Evolutionary conservation across 208 protist genomes (phyloP), one percentile per base, ranked within the genome.

Genomic region (Acanthamoeba lenticulata): DNA sequence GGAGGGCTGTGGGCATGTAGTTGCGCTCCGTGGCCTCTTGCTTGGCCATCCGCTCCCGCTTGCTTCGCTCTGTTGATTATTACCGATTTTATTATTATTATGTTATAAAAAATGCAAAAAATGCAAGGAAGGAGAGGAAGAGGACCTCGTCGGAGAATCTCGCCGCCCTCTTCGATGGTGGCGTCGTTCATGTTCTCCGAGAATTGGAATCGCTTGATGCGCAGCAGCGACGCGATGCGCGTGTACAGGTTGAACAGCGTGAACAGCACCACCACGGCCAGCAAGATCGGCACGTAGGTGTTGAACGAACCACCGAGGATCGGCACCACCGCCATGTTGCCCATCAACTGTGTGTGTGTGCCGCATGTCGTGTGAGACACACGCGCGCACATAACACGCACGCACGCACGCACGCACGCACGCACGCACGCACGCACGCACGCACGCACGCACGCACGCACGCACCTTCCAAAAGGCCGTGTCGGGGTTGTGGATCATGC

Each of bases 241-340:
- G 88, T 40, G 38, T 47, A 93, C 29, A 93, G 88, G 88, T 93
- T 93, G 88, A 93, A 93, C 13, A 90, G 40, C 45, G 83, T 90
- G 40, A 65, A 55, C 13, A 90, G 55, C 17, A 90, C 88, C 42
- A 93, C 38, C 6, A 93, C 13, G 34, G 62, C 62, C 15, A 93
- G 40, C 32, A 77, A n/a, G 27, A 93, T 52, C 19, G 88, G 88
- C 24, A 93, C 36, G 60, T 93, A 93, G 32, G 44, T 55, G 60
- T 72, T 93, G 88, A 93, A 93, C 11, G n/a, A n/a, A n/a, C 57
- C 88, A 29, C 88, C 88, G 4, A 93, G 34, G 34, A 93, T 47
- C 11, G 88, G 88, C 38, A 93, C 60, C 40, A 93, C 88, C 7
- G 49, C 38, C 88, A 93, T 93, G 57, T 69, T 77, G 49, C 88